Percentiles rank a stretch among this genome's conserved stretches.
Evolutionary conservation across 495 filamentous ascomycete genomes (phyloP).

Genomic region (Tuber umbilicatum): DNA sequence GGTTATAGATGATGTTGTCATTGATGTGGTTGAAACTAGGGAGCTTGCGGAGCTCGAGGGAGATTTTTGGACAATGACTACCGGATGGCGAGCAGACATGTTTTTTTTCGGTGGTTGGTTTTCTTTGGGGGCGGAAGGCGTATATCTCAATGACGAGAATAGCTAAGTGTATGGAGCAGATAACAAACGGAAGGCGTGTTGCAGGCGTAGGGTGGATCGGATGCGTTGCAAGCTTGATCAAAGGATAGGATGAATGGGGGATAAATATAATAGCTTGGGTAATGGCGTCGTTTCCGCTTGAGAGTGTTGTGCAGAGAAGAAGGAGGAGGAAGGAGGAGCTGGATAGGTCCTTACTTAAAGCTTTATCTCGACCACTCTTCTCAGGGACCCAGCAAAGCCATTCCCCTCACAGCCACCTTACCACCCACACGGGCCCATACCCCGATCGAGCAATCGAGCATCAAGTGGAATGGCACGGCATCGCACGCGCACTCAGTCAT

Average conservation of each 20-base stretch:
- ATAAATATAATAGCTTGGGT: not conserved
- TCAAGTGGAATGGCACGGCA: not conserved
- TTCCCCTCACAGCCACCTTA: not conserved
- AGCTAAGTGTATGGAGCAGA: not conserved
- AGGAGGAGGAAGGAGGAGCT: not conserved
- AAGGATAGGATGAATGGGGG: not conserved
- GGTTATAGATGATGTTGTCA: slow-evolving; percentile 4
- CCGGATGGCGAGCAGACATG: not conserved
- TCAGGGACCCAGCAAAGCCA: not conserved
- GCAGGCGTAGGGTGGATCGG: not conserved
- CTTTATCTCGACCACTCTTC: not conserved
- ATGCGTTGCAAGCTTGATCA: not conserved
- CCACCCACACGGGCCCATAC: not conserved
- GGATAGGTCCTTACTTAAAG: not conserved
- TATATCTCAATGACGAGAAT: not conserved
- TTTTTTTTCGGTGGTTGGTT: not conserved
- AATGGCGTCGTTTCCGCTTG: not conserved
- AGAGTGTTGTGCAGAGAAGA: not conserved
- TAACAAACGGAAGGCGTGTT: no score
- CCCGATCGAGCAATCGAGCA: not conserved
- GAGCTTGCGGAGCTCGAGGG: not conserved
- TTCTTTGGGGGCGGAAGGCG: not conserved
- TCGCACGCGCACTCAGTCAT: not conserved
- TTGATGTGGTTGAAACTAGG: not conserved
- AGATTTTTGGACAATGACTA: not conserved